phyloP scores from a whole-genome alignment of 2,329 filamentous ascomycete genomes.

The Bertia moriformis region DNA sequence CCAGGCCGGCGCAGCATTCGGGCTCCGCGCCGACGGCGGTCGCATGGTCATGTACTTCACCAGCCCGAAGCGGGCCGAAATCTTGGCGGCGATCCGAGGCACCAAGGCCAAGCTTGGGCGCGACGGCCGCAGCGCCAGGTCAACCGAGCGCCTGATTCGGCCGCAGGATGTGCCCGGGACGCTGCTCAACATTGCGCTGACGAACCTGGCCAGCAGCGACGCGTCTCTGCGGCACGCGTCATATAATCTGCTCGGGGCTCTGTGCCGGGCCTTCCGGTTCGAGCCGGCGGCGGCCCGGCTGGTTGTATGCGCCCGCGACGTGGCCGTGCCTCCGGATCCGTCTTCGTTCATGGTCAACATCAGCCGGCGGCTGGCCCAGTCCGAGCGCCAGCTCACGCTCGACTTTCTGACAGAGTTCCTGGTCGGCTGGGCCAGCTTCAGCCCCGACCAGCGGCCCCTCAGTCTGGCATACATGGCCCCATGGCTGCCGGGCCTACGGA shows the following conservation, averaged over 20 bases:
- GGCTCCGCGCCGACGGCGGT: slow-evolving; percentile 51
- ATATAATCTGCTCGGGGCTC: slow-evolving; percentile 52
- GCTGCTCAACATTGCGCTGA: slow-evolving; percentile 51
- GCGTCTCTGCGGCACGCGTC: slow-evolving; percentile 44
- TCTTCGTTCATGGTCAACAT: slow-evolving; percentile 51
- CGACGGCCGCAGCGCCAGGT: slow-evolving; percentile 42
- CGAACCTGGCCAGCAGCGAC: slow-evolving; percentile 50
- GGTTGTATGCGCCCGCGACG: slow-evolving; percentile 47
- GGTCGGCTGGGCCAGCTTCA: slow-evolving; percentile 57
- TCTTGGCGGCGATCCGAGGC: slow-evolving; percentile 46
- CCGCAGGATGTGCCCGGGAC: slow-evolving; percentile 60
- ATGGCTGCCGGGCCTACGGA: slow-evolving; percentile 49
- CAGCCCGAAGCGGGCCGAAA: slow-evolving; percentile 46
- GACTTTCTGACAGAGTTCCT: slow-evolving; percentile 64
- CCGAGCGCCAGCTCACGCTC: slow-evolving; percentile 52
- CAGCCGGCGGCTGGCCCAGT: slow-evolving; percentile 44
- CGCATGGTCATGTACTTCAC: slow-evolving; percentile 62
- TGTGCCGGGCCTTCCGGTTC: slow-evolving; percentile 57
- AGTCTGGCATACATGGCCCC: slow-evolving; percentile 58
- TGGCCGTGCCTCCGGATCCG: slow-evolving; percentile 47
- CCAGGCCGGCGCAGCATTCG: slow-evolving; percentile 51
- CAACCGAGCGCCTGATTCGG: slow-evolving; percentile 49
- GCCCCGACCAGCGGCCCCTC: slow-evolving; percentile 50
- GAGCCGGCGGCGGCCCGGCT: slow-evolving; percentile 44
- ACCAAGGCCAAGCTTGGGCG: slow-evolving; percentile 53